Base-by-base conservation (phyloP, 495 filamentous ascomycete genomes). In the Trichoderma reesei region DNA sequence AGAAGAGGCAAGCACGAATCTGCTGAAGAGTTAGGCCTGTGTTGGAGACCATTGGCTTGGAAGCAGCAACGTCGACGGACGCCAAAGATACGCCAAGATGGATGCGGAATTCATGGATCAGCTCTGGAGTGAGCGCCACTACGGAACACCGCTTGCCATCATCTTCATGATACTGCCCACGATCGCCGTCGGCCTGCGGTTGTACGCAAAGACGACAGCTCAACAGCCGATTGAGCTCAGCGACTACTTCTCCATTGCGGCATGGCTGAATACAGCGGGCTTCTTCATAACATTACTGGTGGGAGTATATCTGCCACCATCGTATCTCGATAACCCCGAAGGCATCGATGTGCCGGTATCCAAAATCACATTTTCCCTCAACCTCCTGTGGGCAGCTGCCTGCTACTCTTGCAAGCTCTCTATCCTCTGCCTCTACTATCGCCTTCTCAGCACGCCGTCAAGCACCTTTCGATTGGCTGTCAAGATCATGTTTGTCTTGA, bases 361-460 rank as follows among this genome's bases (percentile, higher is more conserved):
- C 61, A 63, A 63, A 41, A 63, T 63, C 20, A 63, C 61, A 10
- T 63, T 63, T 20, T 63, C 61, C n/a, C 61, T 63, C 39, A 63
- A 63, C 41, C 41, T 63, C 41, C 34, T 63, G 18, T 63, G 61
- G 61, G 61, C 39, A 13, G 61, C 34, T 3, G 61, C 61, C 18
- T 63, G 61, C 41, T 63, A 63, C n/a, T 48, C 18, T 18, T 63
- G 61, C 61, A 63, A 63, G 41, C 61, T 63, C 18, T 63, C 61
- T 5, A 63, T 63, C 20, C 41, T 63, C 4, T 63, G 61, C 41
- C 61, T 63, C 16, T 63, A 63, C 41, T 63, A 63, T 26, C 61
- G 61, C 61, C 31, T 63, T 8, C 26, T 63, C 39, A 63, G 38
- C 39, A 63, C 61, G 26, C 61, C 61, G 2, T 34, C 41, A 16